Evolutionary conservation across 2,329 filamentous ascomycete species (phyloP), one percentile per base, ranked within the genome.

Genomic region (Cladosporium sphaerospermum): DNA sequence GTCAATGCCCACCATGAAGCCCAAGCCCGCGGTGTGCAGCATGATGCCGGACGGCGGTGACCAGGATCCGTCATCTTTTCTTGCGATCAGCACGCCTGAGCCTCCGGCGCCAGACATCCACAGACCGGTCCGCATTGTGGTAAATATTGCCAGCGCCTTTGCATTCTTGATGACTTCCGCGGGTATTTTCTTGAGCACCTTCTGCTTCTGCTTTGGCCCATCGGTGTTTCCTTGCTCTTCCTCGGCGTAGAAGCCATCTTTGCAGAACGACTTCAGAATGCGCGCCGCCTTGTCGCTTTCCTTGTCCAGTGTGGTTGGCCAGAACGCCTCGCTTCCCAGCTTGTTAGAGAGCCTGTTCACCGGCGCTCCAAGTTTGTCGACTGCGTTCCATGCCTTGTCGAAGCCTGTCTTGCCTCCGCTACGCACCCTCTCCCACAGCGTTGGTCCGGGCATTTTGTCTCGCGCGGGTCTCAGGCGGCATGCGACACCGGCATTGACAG

Each of bases 51-150:
- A 95, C 0, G 92, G 92, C 8, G 90, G 88, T 58, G 89, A 93
- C 91, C 91, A 96, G 59, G 84, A 85, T 6, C 91, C 90, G 60
- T 95, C 90, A 19, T 86, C 85, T 64, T 88, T 87, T 60, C 89
- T 82, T 14, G 85, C 91, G 55, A 96, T 83, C 37, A 97, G 77
- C 37, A 97, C 81, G 47, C 92, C 92, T 54, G 89, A 92, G 37
- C 92, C 92, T 28, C 91, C 91, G 13, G 90, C 91, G 43, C 92
- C 92, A 43, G 88, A 92, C 61, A 95, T 79, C 88, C 91, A 96
- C 32, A 96, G 75, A 10, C 92, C 92, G 11, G 89, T 92, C 55
- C 92, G 85, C 89, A 96, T 95, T 31, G 89, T 95, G 1, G 91
- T 96, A 73, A 96, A 96, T 61, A 97, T 88, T 52, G 89, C 91